Conservation (phyloP, 2,329 filamentous ascomycete genomes). For the Pezicula carpinea region DNA sequence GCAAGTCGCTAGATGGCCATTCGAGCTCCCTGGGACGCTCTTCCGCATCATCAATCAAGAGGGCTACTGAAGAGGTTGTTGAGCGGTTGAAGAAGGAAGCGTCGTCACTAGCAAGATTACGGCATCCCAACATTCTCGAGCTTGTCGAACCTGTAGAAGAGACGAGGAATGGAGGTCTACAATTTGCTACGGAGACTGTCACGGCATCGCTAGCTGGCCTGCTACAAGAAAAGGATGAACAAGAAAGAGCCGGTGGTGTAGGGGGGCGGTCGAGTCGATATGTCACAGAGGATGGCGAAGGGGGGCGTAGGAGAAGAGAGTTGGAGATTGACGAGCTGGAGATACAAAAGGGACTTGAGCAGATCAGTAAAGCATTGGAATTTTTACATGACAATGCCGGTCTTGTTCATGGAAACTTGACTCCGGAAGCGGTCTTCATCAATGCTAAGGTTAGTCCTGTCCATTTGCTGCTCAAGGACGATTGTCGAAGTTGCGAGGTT, state of each 20-base stretch:
- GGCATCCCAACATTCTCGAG: constrained; percentile 89
- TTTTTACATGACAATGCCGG: constrained; percentile 94
- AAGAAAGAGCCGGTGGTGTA: constrained; percentile 65
- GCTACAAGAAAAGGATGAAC: constrained; percentile 82
- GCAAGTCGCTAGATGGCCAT: constrained; percentile 73
- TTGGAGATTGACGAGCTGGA: constrained; percentile 95
- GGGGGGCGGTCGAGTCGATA: constrained; percentile 72
- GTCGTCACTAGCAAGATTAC: constrained; percentile 77
- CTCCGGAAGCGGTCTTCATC: constrained; percentile 87
- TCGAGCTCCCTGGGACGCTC: constrained; percentile 57
- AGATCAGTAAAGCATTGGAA: constrained; percentile 89
- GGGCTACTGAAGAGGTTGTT: constrained; percentile 81
- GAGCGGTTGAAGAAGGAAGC: constrained; percentile 91
- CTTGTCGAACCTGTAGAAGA: constrained; percentile 94
- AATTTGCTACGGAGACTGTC: constrained; percentile 92
- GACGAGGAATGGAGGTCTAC: constrained; percentile 81
- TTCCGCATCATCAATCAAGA: constrained; percentile 67
- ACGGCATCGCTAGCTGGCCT: constrained; percentile 82
- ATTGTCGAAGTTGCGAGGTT: too few species aligned
- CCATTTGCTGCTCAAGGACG: too few species aligned
- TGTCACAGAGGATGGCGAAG: constrained; percentile 75
- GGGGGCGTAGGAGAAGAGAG: constrained; percentile 68
- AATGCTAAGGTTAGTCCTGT: constrained; percentile 71
- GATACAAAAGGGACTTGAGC: constrained; percentile 91
- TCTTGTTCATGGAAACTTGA: constrained; percentile 89